These are phyloP conservation scores for Phytophthora brassicae DNA, from an alignment of 352 stramenopile genomes.

Conservation along the genomic window DNA sequence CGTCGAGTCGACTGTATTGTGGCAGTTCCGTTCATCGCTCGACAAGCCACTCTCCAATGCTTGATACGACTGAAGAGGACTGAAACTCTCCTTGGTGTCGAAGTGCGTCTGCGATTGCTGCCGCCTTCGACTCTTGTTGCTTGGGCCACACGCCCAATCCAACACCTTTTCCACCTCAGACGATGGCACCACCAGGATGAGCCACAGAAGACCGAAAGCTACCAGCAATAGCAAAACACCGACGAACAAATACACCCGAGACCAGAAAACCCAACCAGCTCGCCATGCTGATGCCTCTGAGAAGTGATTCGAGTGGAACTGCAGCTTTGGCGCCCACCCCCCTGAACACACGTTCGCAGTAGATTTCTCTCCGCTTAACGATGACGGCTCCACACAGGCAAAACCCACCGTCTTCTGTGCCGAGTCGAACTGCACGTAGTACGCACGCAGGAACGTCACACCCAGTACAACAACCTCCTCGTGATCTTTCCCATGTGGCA, in stretches of 20 bases:
- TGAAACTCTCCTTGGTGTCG: not conserved
- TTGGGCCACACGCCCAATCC: slow-evolving; percentile 20
- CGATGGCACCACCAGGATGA: slow-evolving; percentile 31
- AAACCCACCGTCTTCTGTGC: slow-evolving; percentile 42
- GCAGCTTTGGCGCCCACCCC: slow-evolving; percentile 39
- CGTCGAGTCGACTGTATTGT: not conserved
- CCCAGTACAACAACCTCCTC: slow-evolving; percentile 56
- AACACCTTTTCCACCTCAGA: slow-evolving; percentile 31
- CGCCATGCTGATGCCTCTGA: slow-evolving; percentile 25
- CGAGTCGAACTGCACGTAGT: slow-evolving; percentile 70
- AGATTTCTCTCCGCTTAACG: not conserved
- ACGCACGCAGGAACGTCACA: slow-evolving; percentile 65
- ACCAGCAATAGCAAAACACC: slow-evolving; percentile 37
- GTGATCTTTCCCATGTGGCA: slow-evolving; percentile 10
- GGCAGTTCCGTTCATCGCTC: not conserved
- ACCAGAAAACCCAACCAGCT: slow-evolving; percentile 39
- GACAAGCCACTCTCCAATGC: slow-evolving; percentile 6
- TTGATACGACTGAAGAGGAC: not conserved
- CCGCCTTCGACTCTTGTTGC: slow-evolving; percentile 9
- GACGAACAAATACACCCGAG: slow-evolving; percentile 34
- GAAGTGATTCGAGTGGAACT: slow-evolving; percentile 38
- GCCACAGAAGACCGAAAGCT: slow-evolving; percentile 39
- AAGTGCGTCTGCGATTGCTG: slow-evolving; percentile 2
- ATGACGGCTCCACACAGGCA: slow-evolving; percentile 36
- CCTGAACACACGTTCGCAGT: slow-evolving; percentile 26